A percentile compares a stretch with the other conserved stretches of the same genome.
These are phyloP conservation scores for Arabis hirsuta DNA, from an alignment of 345 rosid genomes.

Conservation along the genomic window DNA sequence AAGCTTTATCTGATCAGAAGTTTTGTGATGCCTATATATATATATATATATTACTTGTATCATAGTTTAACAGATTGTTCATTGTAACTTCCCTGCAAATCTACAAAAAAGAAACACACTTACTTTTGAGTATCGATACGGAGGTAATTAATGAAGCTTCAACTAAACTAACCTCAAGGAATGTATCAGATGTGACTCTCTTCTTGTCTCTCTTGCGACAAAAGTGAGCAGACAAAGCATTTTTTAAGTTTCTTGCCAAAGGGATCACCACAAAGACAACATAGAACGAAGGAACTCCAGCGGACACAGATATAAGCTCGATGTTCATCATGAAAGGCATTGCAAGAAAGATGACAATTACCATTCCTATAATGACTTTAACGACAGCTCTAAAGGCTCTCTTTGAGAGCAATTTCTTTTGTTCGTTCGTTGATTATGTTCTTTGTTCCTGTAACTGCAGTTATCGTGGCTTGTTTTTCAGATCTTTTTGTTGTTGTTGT, in stretches of 20 bases:
- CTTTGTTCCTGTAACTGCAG: no score
- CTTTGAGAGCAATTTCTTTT: neutral
- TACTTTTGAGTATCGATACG: neutral
- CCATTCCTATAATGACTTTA: constrained; percentile 35
- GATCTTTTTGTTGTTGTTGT: no score
- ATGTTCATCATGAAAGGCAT: constrained; percentile 40
- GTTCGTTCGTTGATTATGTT: no score
- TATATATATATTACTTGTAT: neutral
- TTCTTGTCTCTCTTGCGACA: constrained; percentile 34
- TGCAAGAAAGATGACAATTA: constrained; percentile 40
- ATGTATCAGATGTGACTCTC: constrained; percentile 37
- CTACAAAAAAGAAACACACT: neutral
- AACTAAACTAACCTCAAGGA: constrained; percentile 33
- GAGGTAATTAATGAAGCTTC: neutral
- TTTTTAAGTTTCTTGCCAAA: constrained; percentile 36
- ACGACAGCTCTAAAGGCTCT: constrained; percentile 21
- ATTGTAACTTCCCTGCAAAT: constrained; percentile 39
- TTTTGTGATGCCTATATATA: neutral
- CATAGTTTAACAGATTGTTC: constrained; percentile 33
- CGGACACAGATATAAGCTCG: constrained; percentile 29
- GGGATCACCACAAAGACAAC: constrained; percentile 35
- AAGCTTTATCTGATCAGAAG: neutral
- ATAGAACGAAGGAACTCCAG: constrained; percentile 44
- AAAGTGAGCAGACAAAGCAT: constrained; percentile 38
- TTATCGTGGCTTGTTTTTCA: no score